Evolutionary conservation across 2,329 filamentous ascomycete genomes (phyloP).

Genomic region (Podosphaera xanthii): DNA sequence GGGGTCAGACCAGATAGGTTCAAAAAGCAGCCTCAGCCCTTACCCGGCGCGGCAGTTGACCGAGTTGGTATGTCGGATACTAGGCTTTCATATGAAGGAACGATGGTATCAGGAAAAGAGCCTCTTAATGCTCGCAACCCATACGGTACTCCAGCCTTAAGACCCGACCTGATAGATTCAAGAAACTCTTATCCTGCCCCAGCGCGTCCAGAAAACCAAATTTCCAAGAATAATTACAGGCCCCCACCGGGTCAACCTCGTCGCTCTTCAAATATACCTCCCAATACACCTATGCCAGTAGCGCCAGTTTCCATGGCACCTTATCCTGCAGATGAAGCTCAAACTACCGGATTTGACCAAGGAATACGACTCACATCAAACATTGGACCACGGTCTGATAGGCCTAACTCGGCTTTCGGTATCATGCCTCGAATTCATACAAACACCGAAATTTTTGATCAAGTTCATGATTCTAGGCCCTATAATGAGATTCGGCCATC

Average conservation of each 20-base stretch:
- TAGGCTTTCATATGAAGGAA: slow-evolving; percentile 6
- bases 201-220: slow-evolving; percentile 6
- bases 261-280: neutral
- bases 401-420: slow-evolving; percentile 24
- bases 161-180: slow-evolving; percentile 6
- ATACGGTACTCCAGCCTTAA: slow-evolving; percentile 1
- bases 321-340: slow-evolving; percentile 44
- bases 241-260: slow-evolving; percentile 3
- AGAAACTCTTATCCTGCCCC: slow-evolving; percentile 4
- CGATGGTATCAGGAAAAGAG: slow-evolving; percentile 6
- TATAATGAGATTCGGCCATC: slow-evolving; percentile 16
- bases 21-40: slow-evolving; percentile 19
- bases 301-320: slow-evolving; percentile 26
- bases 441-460: slow-evolving; percentile 5
- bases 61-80: slow-evolving; percentile 11
- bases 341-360: neutral
- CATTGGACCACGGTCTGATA: slow-evolving; percentile 22
- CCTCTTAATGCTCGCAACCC: slow-evolving; percentile 7
- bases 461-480: slow-evolving; percentile 3
- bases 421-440: slow-evolving; percentile 21
- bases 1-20: slow-evolving; percentile 38
- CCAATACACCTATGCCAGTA: slow-evolving; percentile 4
- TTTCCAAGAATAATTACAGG: slow-evolving; percentile 5
- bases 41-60: slow-evolving; percentile 13
- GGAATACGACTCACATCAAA: slow-evolving; percentile 19